Conservation (phyloP, 805 yeast genomes). For the Saccharomycopsis sp. region DNA sequence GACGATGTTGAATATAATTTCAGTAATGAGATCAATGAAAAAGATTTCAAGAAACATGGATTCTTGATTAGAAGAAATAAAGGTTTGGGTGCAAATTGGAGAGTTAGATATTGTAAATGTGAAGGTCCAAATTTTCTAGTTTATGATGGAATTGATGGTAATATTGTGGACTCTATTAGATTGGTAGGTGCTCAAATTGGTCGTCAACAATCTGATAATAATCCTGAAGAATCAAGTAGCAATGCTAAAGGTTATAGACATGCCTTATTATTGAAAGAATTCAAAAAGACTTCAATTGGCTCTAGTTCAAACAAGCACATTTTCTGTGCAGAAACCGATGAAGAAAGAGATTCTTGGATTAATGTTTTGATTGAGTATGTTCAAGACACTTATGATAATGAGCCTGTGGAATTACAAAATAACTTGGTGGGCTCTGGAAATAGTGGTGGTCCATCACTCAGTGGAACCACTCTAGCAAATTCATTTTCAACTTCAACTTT, state of each 20-base stretch:
- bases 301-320: constrained; percentile 39
- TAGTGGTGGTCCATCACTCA: too few species aligned
- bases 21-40: constrained; percentile 21
- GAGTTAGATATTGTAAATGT: constrained; percentile 55
- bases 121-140: constrained; percentile 49
- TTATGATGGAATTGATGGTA: constrained; percentile 47
- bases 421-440: neutral
- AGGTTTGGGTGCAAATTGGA: constrained; percentile 58
- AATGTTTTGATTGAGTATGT: constrained; percentile 30
- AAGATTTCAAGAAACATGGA: constrained; percentile 53
- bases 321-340: constrained; percentile 71
- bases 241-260: constrained; percentile 38
- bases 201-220: constrained; percentile 29
- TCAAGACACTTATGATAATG: constrained; percentile 7
- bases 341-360: constrained; percentile 70
- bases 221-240: constrained; percentile 26
- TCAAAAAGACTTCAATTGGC: constrained; percentile 25
- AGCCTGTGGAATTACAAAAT: constrained; percentile 9
- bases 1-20: constrained; percentile 34
- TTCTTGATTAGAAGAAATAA: constrained; percentile 53
- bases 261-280: constrained; percentile 47
- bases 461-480: too few species aligned
- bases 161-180: constrained; percentile 39
- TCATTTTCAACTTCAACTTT: constrained; percentile 6
- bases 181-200: constrained; percentile 46